Base-by-base conservation (phyloP, 2,329 filamentous ascomycete genomes). In the Trichoderma sp. region DNA sequence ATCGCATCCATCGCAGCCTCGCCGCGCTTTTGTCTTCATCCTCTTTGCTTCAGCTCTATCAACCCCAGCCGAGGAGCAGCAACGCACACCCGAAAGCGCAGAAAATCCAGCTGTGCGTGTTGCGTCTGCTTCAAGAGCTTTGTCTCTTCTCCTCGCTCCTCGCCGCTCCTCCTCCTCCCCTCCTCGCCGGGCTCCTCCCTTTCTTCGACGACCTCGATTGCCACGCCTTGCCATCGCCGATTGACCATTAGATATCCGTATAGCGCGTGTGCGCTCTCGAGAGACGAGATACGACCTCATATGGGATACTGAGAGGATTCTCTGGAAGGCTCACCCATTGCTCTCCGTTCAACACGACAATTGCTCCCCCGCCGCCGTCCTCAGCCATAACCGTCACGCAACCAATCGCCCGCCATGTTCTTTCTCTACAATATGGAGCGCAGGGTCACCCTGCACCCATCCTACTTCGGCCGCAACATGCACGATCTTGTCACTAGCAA, bases 351-450 rank as follows among this genome's bases (percentile, higher is more conserved):
- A 70, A 47, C 39, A 36, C 55, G 39, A 32, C 36, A 30, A n/a
- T 17, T 32, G 32, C 55, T 36, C 4, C 23, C 62, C 32, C 26
- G 28, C 58, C 17, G 11, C 34, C 50, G 63, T 13, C 58, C 58
- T 34, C n/a, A 26, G 55, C 36, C 63, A 39, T 28, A 34, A 32
- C 12, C 34, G 20, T 23, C 39, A 39, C 73, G 43, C 11, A 71
- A 73, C 30, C 66, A 32, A 68, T 73, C 43, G 69, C 68, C 74
- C 82, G 84, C 74, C 77, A 99, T 99, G 96, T 99, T 98, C 84
- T 99, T 99, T 86, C 93, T 99, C 75, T 94, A 97, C 84, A 95
- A 97, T 80, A 92, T 98, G 83, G 94, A 97, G 84, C 94, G 95
- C 80, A 92, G 93, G 79, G 95, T 98, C 78, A 95, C 94, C 76